Evolutionary conservation across 169 alveolate genomes (phyloP), one percentile per base, ranked within the genome.

Genomic region (Plasmodium coatneyi): DNA sequence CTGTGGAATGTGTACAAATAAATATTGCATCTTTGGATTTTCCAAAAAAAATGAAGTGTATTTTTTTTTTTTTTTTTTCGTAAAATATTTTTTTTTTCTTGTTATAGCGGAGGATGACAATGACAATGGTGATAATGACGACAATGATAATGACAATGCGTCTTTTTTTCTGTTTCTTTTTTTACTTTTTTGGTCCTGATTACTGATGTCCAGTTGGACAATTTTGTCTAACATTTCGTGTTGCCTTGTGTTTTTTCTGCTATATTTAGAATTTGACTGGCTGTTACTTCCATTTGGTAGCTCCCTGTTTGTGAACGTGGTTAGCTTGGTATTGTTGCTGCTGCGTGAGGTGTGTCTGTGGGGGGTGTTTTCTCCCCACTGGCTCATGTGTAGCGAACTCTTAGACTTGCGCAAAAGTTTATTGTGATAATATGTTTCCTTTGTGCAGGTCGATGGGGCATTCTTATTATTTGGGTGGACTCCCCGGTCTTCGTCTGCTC

Each of bases 161-260:
- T 60, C 87, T 41, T 79, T 79, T 79, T 41, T 87, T 56, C 14
- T 56, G 28, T 32, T 56, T 87, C 79, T 87, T 41, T 87, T 87
- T 60, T 83, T 70, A 3, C 39, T 79, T 87, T 56, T 87, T 79
- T 79, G 80, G 22, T 16, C 72, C 22, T 78, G 87, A 30, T 56
- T 87, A 30, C 82, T 79, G 52, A 87, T 87, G 71, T 87, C 93
- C 22, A 87, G 82, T 79, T 76, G 83, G 49, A 87, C 52, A 36
- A 87, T 79, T 87, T 87, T 87, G 36, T 87, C 93, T 39, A 87
- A 54, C 16, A 87, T 87, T 78, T 87, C 90, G 46, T 87, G 74
- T 25, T 76, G 89, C 66, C 49, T 74, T 71, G 43, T 16, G 9
- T 30, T 87, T 28, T 30, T 60, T 28, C 41, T 76, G 16, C 71